Evolutionary conservation across 345 rosid genomes (phyloP).

Genomic region (Bretschneidera sinensis): DNA sequence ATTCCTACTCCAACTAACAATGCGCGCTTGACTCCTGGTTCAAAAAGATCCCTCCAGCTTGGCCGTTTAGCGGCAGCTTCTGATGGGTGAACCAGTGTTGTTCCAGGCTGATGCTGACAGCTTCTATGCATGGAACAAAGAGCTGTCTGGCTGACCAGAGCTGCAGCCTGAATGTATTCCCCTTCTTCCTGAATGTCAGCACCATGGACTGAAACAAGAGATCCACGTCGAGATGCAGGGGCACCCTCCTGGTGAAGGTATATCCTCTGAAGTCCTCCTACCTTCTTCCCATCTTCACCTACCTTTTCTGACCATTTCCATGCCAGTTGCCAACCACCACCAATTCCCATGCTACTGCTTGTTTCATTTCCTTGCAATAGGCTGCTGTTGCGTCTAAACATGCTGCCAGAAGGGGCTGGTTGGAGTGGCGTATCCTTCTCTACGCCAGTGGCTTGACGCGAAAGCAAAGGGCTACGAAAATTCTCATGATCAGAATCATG

Average conservation of each 20-base stretch:
- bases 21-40: conserved; percentile 80
- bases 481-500: conserved; percentile 55
- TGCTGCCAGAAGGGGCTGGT: conserved; percentile 35
- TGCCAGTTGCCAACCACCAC: conserved; percentile 92
- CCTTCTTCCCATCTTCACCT: conserved; percentile 58
- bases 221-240: conserved; percentile 62
- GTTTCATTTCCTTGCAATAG: conserved; percentile 59
- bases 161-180: conserved; percentile 75
- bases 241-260: conserved; percentile 62
- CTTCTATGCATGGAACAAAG: conserved; percentile 43
- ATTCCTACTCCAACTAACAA: conserved; percentile 74
- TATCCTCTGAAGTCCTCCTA: conserved; percentile 69
- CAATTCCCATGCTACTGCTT: conserved; percentile 53
- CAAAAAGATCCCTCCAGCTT: conserved; percentile 54
- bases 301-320: conserved; percentile 72
- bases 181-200: conserved; percentile 37
- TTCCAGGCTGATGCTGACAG: conserved; percentile 37
- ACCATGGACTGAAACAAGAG: conserved; percentile 54
- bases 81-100: conserved; percentile 42
- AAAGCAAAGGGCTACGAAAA: conserved; percentile 70
- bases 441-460: conserved; percentile 55
- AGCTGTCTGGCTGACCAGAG: conserved; percentile 67
- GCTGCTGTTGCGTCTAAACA: conserved; percentile 48
- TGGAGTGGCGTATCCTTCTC: conserved; percentile 43
- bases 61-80: conserved; percentile 49